Conservation (phyloP, 129 eudicot genomes). For the Artemisia tridentata region DNA sequence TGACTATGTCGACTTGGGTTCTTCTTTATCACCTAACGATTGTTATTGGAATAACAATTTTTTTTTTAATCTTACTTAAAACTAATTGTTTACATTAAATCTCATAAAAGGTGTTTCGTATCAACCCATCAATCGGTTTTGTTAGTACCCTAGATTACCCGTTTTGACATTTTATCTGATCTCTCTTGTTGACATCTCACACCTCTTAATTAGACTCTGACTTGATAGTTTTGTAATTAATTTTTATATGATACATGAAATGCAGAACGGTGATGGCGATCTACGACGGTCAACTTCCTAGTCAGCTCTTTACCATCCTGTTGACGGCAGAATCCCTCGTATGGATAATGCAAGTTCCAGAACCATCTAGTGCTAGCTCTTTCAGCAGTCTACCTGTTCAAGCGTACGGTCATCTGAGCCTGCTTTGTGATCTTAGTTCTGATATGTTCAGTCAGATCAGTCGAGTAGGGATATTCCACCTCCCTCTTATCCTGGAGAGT, state of each 20-base stretch:
- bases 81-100: too few relatives aligned
- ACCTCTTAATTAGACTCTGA: too few relatives aligned
- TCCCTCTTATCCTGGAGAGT: constrained; percentile 58
- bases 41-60: too few relatives aligned
- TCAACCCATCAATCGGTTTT: too few relatives aligned
- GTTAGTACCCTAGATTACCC: background rate
- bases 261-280: constrained; percentile 38
- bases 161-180: background rate
- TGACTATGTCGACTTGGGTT: too few relatives aligned
- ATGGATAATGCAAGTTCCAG: constrained; percentile 36
- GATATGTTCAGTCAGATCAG: constrained; percentile 66
- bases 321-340: constrained; percentile 36
- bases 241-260: constrained; percentile 7
- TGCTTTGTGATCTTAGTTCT: constrained; percentile 77
- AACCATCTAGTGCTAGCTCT: constrained; percentile 38
- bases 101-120: too few relatives aligned
- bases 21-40: too few relatives aligned
- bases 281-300: constrained; percentile 23
- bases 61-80: too few relatives aligned
- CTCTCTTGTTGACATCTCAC: too few relatives aligned
- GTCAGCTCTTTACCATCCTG: constrained; percentile 32
- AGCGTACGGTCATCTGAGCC: constrained; percentile 51
- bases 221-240: background rate
- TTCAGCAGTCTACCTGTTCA: constrained; percentile 38
- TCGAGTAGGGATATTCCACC: constrained; percentile 59